Conservation (phyloP, 176 grass and related monocot genomes). For the Oryza longistaminata region DNA sequence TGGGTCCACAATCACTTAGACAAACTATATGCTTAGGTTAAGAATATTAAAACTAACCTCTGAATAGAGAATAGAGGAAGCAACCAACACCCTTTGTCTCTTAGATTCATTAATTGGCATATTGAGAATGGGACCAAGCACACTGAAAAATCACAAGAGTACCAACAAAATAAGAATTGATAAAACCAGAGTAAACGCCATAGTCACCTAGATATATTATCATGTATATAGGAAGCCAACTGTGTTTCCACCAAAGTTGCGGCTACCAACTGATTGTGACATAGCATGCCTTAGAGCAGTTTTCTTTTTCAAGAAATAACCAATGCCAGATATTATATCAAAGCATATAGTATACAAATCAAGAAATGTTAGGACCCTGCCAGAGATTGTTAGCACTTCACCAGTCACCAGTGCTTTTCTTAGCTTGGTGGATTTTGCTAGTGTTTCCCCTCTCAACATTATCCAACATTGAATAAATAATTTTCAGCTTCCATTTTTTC, state of each 20-base stretch:
- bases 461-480: conserved; percentile 1
- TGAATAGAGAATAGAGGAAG: conserved; percentile 92
- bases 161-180: conserved; percentile 45
- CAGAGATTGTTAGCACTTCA: conserved; percentile 22
- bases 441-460: background rate
- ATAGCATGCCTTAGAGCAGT: background rate
- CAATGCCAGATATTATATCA: conserved; percentile 8
- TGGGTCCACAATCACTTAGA: conserved; percentile 21
- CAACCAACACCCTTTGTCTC: conserved; percentile 94
- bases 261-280: conserved; percentile 21
- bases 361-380: conserved; percentile 27
- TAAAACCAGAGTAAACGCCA: background rate
- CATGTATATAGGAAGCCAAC: conserved; percentile 9
- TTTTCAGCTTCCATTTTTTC: conserved; percentile 15
- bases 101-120: conserved; percentile 93
- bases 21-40: conserved; percentile 20
- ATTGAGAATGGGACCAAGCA: conserved; percentile 96
- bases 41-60: conserved; percentile 68
- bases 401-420: background rate
- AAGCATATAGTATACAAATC: conserved; percentile 22
- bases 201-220: conserved; percentile 25
- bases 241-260: conserved; percentile 22
- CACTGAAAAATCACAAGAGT: conserved; percentile 70
- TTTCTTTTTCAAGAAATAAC: background rate
- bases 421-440: conserved; percentile 4